Base-by-base conservation (phyloP, 2,329 filamentous ascomycete species). In the Leptodontidium sp. region DNA sequence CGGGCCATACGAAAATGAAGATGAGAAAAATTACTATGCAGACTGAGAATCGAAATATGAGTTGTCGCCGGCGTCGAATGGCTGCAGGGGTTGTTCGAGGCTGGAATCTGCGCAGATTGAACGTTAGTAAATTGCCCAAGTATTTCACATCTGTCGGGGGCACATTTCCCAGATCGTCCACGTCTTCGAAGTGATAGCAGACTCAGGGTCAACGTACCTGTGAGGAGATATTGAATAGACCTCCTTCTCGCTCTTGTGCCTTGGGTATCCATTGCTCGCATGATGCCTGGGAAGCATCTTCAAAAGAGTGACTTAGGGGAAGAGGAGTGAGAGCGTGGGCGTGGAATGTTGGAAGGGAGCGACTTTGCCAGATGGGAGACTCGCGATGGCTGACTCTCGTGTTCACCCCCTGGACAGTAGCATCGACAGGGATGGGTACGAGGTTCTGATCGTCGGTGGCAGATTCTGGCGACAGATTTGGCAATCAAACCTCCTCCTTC, bases 141-240 rank as follows among this genome's bases (percentile, higher is more conserved):
- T 72, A 69, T 50, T 11, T 17, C 15, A 57, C 24, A 21, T 7
- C 7, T 40, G 63, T 74, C 73, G 73, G 75, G 12, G 52, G 63
- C 61, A 53, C 43, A 57, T 52, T 26, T 26, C 35, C n/a, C n/a
- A 17, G 12, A 32, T 6, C 2, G 11, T 45, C 47, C 32, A 55
- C 47, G 66, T 40, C 15, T 55, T n/a, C 35, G 2, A 15, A 14
- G n/a, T 49, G 40, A 45, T 9, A 15, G 29, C 32, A 12, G 43
- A n/a, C 15, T 26, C 11, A 9, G 45, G 29, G 21, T 64, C 67
- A 17, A 78, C 86, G 77, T 88, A 97, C 92, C 93, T 92, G 81
- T 97, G 93, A 75, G 93, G 93, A 75, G 93, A 93, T 77, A 97
- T 94, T 74, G 93, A 93, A 79, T 97, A 95, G 57, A 91, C 92